Conservation (phyloP, 495 filamentous ascomycete species). For the Neurospora sublineolata region DNA sequence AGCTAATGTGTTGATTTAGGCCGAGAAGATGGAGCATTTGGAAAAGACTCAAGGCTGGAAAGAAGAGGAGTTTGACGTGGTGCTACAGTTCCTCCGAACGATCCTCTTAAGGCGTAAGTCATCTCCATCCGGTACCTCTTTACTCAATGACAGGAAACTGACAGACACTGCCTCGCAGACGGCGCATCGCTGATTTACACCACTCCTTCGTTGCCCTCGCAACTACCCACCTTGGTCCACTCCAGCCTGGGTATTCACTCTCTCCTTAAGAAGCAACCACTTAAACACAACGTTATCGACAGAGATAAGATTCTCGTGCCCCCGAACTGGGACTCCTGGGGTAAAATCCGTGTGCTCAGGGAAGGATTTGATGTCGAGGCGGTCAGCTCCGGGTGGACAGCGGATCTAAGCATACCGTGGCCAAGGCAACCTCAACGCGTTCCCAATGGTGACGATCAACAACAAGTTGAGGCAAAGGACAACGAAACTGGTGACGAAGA, state of each 20-base stretch:
- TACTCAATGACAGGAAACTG: background rate
- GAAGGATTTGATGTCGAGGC: constrained; percentile 90
- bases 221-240: constrained; percentile 72
- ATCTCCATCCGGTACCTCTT: background rate
- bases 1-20: constrained; percentile 38
- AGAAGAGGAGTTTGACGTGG: constrained; percentile 86
- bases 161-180: constrained; percentile 40
- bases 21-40: constrained; percentile 77
- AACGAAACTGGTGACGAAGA: constrained; percentile 8
- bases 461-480: background rate
- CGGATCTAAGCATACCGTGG: constrained; percentile 57
- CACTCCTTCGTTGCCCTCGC: constrained; percentile 64
- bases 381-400: constrained; percentile 70
- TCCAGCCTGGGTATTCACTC: constrained; percentile 84
- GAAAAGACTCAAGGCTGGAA: constrained; percentile 85
- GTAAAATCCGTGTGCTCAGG: constrained; percentile 86
- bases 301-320: constrained; percentile 89
- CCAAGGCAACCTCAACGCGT: constrained; percentile 5
- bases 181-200: constrained; percentile 88
- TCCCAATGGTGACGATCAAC: constrained; percentile 1
- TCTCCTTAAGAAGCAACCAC: constrained; percentile 64
- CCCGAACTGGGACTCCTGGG: constrained; percentile 97
- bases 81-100: constrained; percentile 78
- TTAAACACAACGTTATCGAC: constrained; percentile 94
- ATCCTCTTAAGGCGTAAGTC: constrained; percentile 71